Conservation (phyloP, 768 basidiomycete genomes). For the Boletus tylopilopsis region DNA sequence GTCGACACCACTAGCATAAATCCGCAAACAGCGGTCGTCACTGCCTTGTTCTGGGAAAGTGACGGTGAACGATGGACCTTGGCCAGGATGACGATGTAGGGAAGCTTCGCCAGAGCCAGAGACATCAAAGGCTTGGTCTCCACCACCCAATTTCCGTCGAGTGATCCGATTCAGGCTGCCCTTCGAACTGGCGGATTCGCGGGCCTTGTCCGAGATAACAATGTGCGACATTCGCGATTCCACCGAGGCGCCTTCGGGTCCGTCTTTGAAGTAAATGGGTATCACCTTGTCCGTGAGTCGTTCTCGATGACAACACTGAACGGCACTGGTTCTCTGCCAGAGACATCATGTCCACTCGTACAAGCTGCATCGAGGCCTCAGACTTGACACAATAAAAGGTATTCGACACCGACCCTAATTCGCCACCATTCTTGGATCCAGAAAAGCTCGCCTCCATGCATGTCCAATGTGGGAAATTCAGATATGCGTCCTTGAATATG, state of each 20-base stretch:
- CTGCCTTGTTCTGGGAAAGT: no score
- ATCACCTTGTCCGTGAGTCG: constrained; percentile 10
- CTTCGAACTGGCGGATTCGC: background rate
- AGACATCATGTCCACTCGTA: constrained; percentile 7
- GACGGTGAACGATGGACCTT: background rate
- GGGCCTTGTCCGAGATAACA: constrained; percentile 18
- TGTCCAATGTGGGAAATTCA: no score
- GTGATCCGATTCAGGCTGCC: background rate
- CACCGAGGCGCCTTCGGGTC: no score
- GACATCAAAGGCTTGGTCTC: background rate
- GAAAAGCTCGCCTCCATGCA: constrained; percentile 3
- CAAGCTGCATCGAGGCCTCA: background rate
- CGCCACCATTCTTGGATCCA: background rate
- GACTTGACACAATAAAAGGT: no score
- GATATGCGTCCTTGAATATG: constrained; percentile 4
- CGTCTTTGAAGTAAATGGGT: constrained; percentile 12
- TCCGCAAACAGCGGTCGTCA: constrained; percentile 4
- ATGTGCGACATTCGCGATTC: constrained; percentile 8
- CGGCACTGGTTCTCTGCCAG: constrained; percentile 14
- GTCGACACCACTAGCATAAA: constrained; percentile 1
- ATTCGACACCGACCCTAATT: constrained; percentile 1
- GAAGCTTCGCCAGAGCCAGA: background rate
- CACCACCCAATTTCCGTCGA: background rate
- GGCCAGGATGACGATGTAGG: constrained; percentile 11
- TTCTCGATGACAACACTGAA: constrained; percentile 14